Conservation (phyloP, 768 basidiomycete genomes). For the Kwoniella sp. region DNA sequence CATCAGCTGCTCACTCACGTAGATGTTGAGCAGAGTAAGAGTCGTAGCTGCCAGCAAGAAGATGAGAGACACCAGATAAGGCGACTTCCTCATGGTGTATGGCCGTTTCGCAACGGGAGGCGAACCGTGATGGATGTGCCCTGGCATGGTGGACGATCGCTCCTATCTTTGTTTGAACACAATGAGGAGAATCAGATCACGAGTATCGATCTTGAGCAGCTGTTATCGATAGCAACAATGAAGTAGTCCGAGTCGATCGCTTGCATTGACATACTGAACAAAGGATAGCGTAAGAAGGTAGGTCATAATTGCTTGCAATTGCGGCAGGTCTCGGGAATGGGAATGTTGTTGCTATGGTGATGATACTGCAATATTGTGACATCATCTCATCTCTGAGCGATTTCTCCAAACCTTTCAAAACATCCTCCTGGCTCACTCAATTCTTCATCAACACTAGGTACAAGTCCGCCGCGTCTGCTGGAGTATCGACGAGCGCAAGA, state of each 20-base stretch:
- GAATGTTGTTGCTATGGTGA: neutral
- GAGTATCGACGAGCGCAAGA: neutral
- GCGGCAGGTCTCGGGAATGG: neutral
- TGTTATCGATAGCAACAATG: too few species aligned
- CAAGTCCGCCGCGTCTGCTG: too few species aligned
- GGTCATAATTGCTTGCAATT: too few species aligned
- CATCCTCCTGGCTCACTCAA: too few species aligned
- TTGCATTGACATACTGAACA: too few species aligned
- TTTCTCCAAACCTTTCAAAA: too few species aligned
- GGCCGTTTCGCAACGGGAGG: conserved; percentile 18
- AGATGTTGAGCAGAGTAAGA: conserved; percentile 49
- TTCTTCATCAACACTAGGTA: too few species aligned
- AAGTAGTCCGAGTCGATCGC: too few species aligned
- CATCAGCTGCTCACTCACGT: conserved; percentile 32
- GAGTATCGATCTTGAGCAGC: too few species aligned
- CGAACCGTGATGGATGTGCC: conserved; percentile 10
- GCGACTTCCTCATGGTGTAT: conserved; percentile 46
- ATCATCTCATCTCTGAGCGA: conserved; percentile 4
- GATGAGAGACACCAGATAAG: conserved; percentile 46
- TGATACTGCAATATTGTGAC: neutral
- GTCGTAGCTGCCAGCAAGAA: conserved; percentile 49
- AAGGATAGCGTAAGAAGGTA: too few species aligned
- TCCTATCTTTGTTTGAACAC: neutral
- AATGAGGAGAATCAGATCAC: too few species aligned
- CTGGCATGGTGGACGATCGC: conserved; percentile 14